Conservation (phyloP, 2,329 filamentous ascomycete genomes). For the Fusarium duplospermum region DNA sequence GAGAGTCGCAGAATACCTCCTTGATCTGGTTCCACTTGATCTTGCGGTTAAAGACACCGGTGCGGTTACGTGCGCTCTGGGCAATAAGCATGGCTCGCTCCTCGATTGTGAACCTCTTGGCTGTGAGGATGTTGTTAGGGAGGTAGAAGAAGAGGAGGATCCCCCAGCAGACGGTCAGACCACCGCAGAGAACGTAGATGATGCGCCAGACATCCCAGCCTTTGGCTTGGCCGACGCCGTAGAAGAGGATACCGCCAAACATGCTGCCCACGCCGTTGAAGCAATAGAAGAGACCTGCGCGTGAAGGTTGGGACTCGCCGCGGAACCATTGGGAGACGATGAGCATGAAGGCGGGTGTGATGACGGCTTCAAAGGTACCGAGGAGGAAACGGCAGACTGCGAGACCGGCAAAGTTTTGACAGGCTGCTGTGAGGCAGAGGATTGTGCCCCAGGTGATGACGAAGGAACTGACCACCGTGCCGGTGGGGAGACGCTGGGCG, state of each 20-base stretch:
- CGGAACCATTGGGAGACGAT: slow-evolving; percentile 63
- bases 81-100: slow-evolving; percentile 64
- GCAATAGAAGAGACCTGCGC: slow-evolving; percentile 54
- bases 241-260: slow-evolving; percentile 60
- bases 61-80: slow-evolving; percentile 66
- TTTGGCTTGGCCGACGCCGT: slow-evolving; percentile 64
- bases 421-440: slow-evolving; percentile 58
- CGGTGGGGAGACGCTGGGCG: slow-evolving; percentile 50
- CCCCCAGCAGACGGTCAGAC: slow-evolving; percentile 61
- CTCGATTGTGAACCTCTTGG: slow-evolving; percentile 39
- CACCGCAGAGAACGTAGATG: slow-evolving; percentile 65
- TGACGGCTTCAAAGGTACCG: slow-evolving; percentile 60
- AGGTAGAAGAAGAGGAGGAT: slow-evolving; percentile 57
- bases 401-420: slow-evolving; percentile 56
- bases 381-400: slow-evolving; percentile 59
- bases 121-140: slow-evolving; percentile 59
- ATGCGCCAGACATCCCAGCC: slow-evolving; percentile 60
- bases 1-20: slow-evolving; percentile 61
- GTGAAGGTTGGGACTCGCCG: slow-evolving; percentile 58
- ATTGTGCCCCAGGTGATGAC: slow-evolving; percentile 53
- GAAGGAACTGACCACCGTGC: slow-evolving; percentile 49
- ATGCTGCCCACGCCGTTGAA: slow-evolving; percentile 60
- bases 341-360: slow-evolving; percentile 64
- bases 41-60: slow-evolving; percentile 60
- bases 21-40: slow-evolving; percentile 62